These are phyloP conservation scores for Fusarium pseudonygamai DNA, from an alignment of 2,329 filamentous ascomycete species.

Conservation along the genomic window DNA sequence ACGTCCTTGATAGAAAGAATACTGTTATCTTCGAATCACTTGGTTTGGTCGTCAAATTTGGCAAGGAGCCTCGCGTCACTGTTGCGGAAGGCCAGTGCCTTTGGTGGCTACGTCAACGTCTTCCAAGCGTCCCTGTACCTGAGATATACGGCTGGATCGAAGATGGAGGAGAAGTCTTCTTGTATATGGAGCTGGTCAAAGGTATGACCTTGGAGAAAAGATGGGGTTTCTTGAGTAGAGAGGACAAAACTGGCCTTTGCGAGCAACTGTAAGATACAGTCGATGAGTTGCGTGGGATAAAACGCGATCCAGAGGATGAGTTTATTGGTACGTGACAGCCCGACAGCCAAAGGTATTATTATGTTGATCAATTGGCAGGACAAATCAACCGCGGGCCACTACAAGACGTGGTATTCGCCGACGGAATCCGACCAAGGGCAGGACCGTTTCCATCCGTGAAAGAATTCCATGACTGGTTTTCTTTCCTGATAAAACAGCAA, in stretches of 20 bases:
- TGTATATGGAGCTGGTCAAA: conserved; percentile 9
- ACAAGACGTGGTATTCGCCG: background rate
- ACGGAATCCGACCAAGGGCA: background rate
- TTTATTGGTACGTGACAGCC: background rate
- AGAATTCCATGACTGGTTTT: conserved; percentile 21
- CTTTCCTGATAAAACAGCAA: background rate
- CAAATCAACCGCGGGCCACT: background rate
- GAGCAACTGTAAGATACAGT: background rate
- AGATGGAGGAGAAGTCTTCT: background rate
- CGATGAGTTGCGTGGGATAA: background rate
- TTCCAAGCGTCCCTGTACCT: conserved; percentile 4
- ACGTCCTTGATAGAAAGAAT: background rate
- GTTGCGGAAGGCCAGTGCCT: background rate
- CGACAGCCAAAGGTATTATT: rapidly evolving
- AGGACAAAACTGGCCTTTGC: background rate
- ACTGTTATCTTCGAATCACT: background rate
- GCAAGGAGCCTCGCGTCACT: rapidly evolving
- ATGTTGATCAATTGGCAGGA: rapidly evolving
- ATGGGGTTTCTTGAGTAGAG: background rate
- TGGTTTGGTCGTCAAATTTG: rapidly evolving
- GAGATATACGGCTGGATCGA: conserved; percentile 17
- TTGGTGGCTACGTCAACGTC: background rate
- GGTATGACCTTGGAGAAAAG: background rate
- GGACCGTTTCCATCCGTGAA: background rate
- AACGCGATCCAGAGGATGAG: background rate